phyloP scores from a whole-genome alignment of 257 asterid species.

The Prunella vulgaris region DNA sequence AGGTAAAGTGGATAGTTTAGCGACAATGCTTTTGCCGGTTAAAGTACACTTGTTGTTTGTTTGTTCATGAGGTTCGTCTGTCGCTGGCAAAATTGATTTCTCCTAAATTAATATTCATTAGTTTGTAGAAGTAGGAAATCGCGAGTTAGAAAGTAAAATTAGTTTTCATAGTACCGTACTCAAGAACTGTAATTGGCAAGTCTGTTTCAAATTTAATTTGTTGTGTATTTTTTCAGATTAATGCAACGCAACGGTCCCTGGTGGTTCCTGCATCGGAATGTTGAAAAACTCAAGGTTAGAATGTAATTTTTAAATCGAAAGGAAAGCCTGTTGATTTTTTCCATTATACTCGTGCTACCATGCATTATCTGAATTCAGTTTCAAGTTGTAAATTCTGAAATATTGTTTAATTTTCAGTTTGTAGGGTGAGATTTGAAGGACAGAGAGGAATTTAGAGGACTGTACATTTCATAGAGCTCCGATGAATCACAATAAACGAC shows the following conservation, averaged over 20 bases:
- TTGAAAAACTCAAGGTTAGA: conserved; percentile 45
- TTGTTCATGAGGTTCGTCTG: too few species aligned
- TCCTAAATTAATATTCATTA: too few species aligned
- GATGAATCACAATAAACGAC: too few species aligned
- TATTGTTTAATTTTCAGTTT: conserved; percentile 26
- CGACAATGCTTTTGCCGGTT: too few species aligned
- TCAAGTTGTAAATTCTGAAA: not conserved
- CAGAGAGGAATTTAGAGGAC: not conserved
- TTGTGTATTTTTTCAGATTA: conserved; percentile 41
- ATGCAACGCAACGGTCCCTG: conserved; percentile 66
- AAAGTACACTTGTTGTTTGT: too few species aligned
- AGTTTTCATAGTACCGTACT: not conserved
- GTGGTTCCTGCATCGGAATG: conserved; percentile 84
- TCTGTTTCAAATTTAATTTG: not conserved
- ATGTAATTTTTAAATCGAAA: not conserved
- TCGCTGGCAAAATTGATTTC: too few species aligned
- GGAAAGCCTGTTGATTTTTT: not conserved
- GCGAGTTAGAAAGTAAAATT: not conserved
- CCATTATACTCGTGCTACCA: not conserved
- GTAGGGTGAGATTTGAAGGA: conserved; percentile 25
- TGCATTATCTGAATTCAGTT: not conserved
- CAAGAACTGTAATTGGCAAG: not conserved
- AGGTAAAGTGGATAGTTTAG: conserved; percentile 37
- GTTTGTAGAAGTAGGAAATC: not conserved
- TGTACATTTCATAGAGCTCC: too few species aligned